These are phyloP conservation scores for Pseudocercospora fijiensis DNA, from an alignment of 2,329 filamentous ascomycete genomes.

Conservation along the genomic window DNA sequence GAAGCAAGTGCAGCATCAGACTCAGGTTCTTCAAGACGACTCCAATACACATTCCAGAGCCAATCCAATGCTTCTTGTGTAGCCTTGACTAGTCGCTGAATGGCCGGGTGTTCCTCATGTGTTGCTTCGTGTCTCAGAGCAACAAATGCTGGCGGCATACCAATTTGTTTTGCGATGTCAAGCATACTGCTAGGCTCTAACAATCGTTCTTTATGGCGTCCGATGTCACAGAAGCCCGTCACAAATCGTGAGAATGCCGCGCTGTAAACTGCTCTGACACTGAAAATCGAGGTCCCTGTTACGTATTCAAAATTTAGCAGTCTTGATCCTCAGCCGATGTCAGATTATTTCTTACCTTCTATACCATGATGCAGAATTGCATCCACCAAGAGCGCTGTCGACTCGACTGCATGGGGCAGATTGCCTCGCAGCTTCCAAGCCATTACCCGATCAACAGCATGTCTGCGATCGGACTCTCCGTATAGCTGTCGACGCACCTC, in stretches of 20 bases:
- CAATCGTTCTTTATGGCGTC: slow-evolving; percentile 61
- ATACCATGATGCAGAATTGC: slow-evolving; percentile 64
- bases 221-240: slow-evolving; percentile 73
- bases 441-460: slow-evolving; percentile 43
- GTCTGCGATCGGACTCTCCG: slow-evolving; percentile 37
- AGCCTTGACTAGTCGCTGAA: slow-evolving; percentile 69
- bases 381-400: slow-evolving; percentile 70
- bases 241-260: slow-evolving; percentile 70
- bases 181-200: slow-evolving; percentile 68
- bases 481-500: slow-evolving; percentile 66
- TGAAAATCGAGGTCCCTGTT: slow-evolving; percentile 53
- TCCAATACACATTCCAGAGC: slow-evolving; percentile 92
- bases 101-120: slow-evolving; percentile 79
- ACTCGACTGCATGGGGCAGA: slow-evolving; percentile 77
- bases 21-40: slow-evolving; percentile 44
- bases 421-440: slow-evolving; percentile 68
- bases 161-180: slow-evolving; percentile 65
- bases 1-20: slow-evolving; percentile 30
- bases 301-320: too few relatives aligned
- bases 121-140: slow-evolving; percentile 87
- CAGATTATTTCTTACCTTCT: not conserved
- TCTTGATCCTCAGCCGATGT: not conserved
- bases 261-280: slow-evolving; percentile 67
- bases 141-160: slow-evolving; percentile 75
- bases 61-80: slow-evolving; percentile 70